A percentile compares a stretch with the other conserved stretches of the same genome.
phyloP scores from a whole-genome alignment of 2,329 filamentous ascomycete species.

The Pseudohalonectria lignicola region DNA sequence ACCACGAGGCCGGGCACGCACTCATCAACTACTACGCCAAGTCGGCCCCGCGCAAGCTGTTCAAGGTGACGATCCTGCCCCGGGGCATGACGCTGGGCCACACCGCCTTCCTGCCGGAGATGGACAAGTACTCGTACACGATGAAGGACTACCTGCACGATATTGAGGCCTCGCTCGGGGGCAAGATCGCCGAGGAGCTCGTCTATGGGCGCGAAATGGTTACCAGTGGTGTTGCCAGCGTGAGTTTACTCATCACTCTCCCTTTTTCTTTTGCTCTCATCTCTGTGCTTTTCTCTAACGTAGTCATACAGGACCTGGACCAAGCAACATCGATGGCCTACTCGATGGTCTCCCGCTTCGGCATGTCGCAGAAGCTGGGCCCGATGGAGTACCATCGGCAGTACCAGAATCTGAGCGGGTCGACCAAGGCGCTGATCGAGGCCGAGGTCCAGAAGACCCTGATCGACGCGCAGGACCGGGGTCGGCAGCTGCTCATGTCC shows the following conservation, averaged over 20 bases:
- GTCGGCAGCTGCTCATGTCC: constrained; percentile 56
- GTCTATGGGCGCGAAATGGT: constrained; percentile 87
- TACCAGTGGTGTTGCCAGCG: constrained; percentile 73
- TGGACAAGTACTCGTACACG: constrained; percentile 86
- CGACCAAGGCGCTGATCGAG: constrained; percentile 82
- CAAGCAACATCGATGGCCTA: constrained; percentile 74
- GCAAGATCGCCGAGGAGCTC: constrained; percentile 76
- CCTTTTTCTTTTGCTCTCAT: background rate
- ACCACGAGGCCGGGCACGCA: constrained; percentile 95
- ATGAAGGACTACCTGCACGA: constrained; percentile 65
- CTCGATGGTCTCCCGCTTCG: constrained; percentile 76
- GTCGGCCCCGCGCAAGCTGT: constrained; percentile 64
- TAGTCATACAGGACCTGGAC: constrained; percentile 59
- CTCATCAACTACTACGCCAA: constrained; percentile 75
- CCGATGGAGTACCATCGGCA: constrained; percentile 80
- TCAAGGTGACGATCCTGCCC: constrained; percentile 96
- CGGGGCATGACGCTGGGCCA: constrained; percentile 78
- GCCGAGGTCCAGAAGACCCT: constrained; percentile 76
- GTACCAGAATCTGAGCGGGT: constrained; percentile 71
- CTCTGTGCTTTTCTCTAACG: background rate
- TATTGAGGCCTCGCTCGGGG: constrained; percentile 64
- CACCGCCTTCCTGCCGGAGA: constrained; percentile 78
- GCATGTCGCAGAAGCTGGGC: constrained; percentile 80
- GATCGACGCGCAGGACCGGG: constrained; percentile 69
- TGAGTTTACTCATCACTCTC: constrained; percentile 29